Evolutionary conservation across 805 yeast genomes (phyloP), one percentile per base, ranked within the genome.

Genomic region (Metschnikowia matae): DNA sequence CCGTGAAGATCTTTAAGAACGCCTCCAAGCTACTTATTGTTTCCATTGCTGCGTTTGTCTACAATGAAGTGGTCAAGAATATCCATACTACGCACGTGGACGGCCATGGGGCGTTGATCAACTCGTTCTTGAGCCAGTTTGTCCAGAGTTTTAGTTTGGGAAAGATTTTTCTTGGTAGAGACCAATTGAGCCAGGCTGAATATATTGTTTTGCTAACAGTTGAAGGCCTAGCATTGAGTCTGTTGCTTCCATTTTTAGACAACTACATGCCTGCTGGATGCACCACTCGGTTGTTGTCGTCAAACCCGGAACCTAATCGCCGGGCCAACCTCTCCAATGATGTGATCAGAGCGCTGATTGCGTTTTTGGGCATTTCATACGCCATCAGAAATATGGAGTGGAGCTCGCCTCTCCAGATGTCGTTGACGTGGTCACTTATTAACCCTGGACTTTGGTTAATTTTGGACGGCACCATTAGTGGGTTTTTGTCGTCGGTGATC

Each of bases 351-450:
- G 66, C 82, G 18, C 65, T 73, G 42, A 79, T 85, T 49, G 85
- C 89, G 2, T 77, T 85, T 58, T 67, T 86, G 40, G 95, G 95
- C 2, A 78, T 87, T 34, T 76, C 83, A 4, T 86, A 82, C 60
- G 89, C 89, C 21, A 76, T 87, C 33, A 76, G 87, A 57, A 82
- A 80, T 55, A 71, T 84, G 36, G 85, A 83, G 58, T 86, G 92
- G 92, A 67, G 75, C 44, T 78, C 85, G 0, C 75, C 83, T 17
- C 66, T 82, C 40, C 90, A 87, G 59, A 84, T 86, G 11, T 75
- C 85, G 3, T 67, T 79, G 40, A 74, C 83, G 3, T 85, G 89
- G 85, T 70, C 81, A 11, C 64, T 81, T 20, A 68, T 84, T 48
- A 84, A 83, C 64, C 79, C 86, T 0, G 79, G 85, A 4, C 69